These are phyloP conservation scores for Scalesia atractyloides DNA, from an alignment of 129 eudicot genomes.

Conservation along the genomic window DNA sequence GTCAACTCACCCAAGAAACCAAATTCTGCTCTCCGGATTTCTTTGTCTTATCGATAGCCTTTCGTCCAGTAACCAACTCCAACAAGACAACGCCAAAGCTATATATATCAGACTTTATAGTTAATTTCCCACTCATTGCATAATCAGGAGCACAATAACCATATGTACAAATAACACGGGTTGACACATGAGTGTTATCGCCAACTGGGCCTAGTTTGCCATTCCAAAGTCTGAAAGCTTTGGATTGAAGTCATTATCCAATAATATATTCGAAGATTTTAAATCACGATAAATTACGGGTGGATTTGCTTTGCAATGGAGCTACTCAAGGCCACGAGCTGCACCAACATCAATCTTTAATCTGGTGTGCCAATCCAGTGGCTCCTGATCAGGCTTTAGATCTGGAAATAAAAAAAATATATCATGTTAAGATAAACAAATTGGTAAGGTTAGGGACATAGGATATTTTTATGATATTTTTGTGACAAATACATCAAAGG, in stretches of 20 bases:
- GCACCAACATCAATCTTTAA: constrained; percentile 82
- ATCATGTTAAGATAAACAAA: background rate
- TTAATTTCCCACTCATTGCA: constrained; percentile 80
- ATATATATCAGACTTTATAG: constrained; percentile 78
- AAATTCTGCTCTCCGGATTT: constrained; percentile 69
- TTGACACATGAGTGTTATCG: constrained; percentile 87
- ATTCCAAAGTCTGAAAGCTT: constrained; percentile 93
- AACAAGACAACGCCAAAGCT: constrained; percentile 85
- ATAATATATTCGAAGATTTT: constrained; percentile 84
- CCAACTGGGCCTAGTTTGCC: constrained; percentile 95
- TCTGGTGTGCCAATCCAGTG: constrained; percentile 74
- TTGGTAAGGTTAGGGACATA: background rate
- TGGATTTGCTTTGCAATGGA: constrained; percentile 82
- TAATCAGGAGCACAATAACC: constrained; percentile 96
- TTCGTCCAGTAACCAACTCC: constrained; percentile 85
- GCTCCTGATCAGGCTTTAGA: constrained; percentile 49
- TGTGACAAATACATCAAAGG: constrained; percentile 1
- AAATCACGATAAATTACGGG: constrained; percentile 92
- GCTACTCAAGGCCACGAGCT: constrained; percentile 88
- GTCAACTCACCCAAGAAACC: constrained; percentile 69
- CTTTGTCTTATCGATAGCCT: constrained; percentile 59
- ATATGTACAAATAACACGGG: constrained; percentile 90
- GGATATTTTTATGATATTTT: constrained; percentile 7
- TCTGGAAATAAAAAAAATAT: constrained; percentile 32
- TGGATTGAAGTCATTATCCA: constrained; percentile 70